Evolutionary conservation across 306 rosid species (phyloP).

Genomic region (Luffa aegyptiaca): DNA sequence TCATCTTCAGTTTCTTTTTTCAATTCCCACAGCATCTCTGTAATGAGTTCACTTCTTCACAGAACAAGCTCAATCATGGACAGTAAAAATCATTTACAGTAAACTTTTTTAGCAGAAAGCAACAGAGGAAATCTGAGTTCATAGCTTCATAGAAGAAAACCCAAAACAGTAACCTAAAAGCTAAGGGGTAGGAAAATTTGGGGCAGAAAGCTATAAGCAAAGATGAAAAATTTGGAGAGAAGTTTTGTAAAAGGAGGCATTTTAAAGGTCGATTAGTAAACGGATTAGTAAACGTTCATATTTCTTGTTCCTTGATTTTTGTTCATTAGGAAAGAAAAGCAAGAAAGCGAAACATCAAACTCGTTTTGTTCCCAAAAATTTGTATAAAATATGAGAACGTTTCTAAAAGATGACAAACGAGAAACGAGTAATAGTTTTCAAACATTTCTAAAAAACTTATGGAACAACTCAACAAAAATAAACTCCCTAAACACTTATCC

Average conservation of each 20-base stretch:
- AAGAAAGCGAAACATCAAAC: no score
- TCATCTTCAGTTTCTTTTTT: neutral
- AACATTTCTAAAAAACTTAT: no score
- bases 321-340: no score
- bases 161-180: slow-evolving; percentile 33
- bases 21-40: neutral
- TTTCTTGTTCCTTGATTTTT: neutral
- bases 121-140: neutral
- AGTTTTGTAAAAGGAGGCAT: neutral
- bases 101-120: neutral
- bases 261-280: neutral
- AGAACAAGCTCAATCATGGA: neutral
- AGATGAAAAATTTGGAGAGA: neutral
- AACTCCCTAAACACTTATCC: no score
- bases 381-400: no score
- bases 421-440: no score
- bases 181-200: neutral
- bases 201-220: neutral
- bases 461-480: no score
- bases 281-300: no score
- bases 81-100: neutral
- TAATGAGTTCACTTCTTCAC: neutral
- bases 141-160: slow-evolving; percentile 25
- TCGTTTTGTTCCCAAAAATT: no score
- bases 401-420: no score